Percentiles rank a stretch among this genome's conserved stretches.
These are phyloP conservation scores for Pichia nakasei DNA, from an alignment of 805 yeast genomes.

Conservation along the genomic window DNA sequence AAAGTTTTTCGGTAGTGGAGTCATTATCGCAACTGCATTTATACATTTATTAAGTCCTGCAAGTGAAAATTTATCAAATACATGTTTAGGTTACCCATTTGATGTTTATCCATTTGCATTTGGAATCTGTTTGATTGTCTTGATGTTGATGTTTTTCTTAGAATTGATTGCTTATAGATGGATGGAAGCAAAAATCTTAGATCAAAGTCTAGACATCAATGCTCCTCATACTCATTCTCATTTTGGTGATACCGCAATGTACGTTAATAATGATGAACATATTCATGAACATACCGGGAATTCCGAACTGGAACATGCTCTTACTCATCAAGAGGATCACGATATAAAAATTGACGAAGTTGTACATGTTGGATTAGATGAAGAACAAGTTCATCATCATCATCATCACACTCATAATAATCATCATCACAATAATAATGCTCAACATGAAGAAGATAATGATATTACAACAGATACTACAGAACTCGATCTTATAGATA, in stretches of 20 bases:
- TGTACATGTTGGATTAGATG: neutral
- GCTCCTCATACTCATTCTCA: conserved; percentile 43
- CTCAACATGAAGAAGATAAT: neutral
- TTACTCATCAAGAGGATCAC: neutral
- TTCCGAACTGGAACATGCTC: neutral
- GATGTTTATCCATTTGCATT: conserved; percentile 46
- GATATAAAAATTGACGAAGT: neutral
- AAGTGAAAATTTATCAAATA: conserved; percentile 41
- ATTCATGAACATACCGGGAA: neutral
- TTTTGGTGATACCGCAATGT: conserved; percentile 36
- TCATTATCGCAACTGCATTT: conserved; percentile 73
- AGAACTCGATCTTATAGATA: neutral
- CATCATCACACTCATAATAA: neutral
- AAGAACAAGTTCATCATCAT: neutral
- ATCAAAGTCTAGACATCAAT: conserved; percentile 14
- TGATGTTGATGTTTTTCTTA: conserved; percentile 42
- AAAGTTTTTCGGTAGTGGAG: conserved; percentile 78
- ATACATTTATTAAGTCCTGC: conserved; percentile 71
- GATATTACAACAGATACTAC: neutral
- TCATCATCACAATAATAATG: neutral
- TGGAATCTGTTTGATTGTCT: conserved; percentile 42
- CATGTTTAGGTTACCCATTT: conserved; percentile 57
- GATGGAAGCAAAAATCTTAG: conserved; percentile 28
- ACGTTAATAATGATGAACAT: conserved; percentile 4
- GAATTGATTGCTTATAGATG: conserved; percentile 42